Evolutionary conservation across 805 yeast genomes (phyloP), one percentile per base, ranked within the genome.

Genomic region (Wickerhamomyces mucosus): DNA sequence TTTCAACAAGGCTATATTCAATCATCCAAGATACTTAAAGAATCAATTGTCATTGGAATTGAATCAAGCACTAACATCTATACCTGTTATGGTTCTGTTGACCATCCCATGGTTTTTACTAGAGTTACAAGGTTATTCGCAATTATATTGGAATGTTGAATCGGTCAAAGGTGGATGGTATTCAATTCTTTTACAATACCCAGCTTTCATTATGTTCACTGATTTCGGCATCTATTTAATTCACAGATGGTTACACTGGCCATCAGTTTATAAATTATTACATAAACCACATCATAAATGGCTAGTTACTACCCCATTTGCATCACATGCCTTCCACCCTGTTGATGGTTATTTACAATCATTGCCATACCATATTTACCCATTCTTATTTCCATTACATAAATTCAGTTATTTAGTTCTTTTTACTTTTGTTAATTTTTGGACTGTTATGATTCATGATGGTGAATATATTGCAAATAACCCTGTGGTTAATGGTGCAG

Each of bases 231-330:
- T 92, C 50, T 92, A 92, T 56, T 67, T 81, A 51, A 79, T 86
- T 46, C 98, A 92, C 63, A 76, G 97, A 54, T 72, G 83, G 72
- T 69, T 92, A 50, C 98, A 92, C 57, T 85, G 92, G 84, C 96
- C 96, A 15, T 45, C 67, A 13, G 78, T 92, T 25, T 92, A 92
- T 72, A 88, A 80, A 64, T 56, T 50, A 17, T 63, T 92, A 40
- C 98, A 92, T 65, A 92, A 92, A 63, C 96, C 96, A 10, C 98
- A 92, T 59, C 98, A 92, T 70, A 92, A 92, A 63, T 92, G 98
- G 98, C 75, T 92, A 45, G 96, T 92, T 25, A 89, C 97, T 39
- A 89, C 98, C 8, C 98, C 98, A 27, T 92, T 80, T 61, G 98
- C 98, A 1, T 84, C 95, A 7, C 96, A 88, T 53, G 96, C 97